phyloP scores from a whole-genome alignment of 2,329 filamentous ascomycete genomes.

The Colletotrichum noveboracense region DNA sequence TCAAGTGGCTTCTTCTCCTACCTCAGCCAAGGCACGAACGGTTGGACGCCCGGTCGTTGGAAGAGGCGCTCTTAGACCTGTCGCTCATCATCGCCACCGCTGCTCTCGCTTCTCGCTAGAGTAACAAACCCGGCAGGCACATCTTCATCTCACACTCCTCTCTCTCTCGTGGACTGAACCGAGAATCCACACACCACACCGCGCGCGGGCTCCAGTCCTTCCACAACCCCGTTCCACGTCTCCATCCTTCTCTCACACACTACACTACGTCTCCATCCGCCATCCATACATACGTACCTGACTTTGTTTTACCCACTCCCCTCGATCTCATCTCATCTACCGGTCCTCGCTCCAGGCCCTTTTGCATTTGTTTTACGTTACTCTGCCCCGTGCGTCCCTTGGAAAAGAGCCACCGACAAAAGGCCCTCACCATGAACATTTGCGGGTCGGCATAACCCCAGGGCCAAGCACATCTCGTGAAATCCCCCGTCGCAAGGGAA shows the following conservation, averaged over 20 bases:
- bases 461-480: conserved; percentile 21
- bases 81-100: conserved; percentile 3
- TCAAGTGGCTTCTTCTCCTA: neutral
- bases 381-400: conserved; percentile 20
- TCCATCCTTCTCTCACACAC: neutral
- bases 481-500: conserved; percentile 16
- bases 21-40: conserved; percentile 1
- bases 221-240: neutral
- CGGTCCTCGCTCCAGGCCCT: conserved; percentile 8
- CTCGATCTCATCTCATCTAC: conserved; percentile 21
- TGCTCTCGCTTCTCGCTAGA: conserved; percentile 8
- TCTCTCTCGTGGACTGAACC: neutral
- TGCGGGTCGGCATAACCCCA: conserved; percentile 22
- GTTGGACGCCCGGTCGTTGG: neutral
- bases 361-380: conserved; percentile 23
- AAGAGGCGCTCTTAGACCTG: conserved; percentile 1
- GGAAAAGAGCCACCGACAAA: conserved; percentile 23
- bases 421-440: conserved; percentile 22
- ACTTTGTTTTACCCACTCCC: conserved; percentile 8
- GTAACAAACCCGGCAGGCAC: neutral
- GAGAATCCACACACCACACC: neutral
- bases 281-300: neutral
- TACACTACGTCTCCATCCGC: neutral
- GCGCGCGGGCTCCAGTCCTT: neutral
- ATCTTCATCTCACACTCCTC: neutral